phyloP scores from a whole-genome alignment of 2,329 filamentous ascomycete species.

The Alternaria incomplexa region DNA sequence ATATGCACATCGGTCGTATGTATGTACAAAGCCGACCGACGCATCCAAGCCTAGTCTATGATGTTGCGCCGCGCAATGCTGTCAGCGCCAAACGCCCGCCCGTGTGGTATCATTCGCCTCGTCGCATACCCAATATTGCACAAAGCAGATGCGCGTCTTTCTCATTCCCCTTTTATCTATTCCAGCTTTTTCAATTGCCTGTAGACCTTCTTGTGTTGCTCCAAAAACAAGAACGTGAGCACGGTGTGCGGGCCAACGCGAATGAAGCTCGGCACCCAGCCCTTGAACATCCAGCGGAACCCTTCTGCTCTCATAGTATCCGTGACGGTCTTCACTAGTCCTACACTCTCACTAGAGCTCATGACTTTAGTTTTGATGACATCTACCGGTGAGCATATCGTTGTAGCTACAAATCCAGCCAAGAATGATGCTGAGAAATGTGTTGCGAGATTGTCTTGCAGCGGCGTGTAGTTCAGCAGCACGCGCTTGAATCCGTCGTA shows the following conservation, averaged over 20 bases:
- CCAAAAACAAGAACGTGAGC: conserved; percentile 83
- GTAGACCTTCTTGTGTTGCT: conserved; percentile 84
- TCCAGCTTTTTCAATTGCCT: conserved; percentile 41
- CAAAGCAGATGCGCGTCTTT: neutral
- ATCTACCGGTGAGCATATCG: conserved; percentile 83
- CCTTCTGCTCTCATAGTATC: conserved; percentile 76
- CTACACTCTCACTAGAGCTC: conserved; percentile 65
- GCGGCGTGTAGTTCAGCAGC: conserved; percentile 69
- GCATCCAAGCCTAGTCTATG: neutral
- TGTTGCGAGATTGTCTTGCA: conserved; percentile 72
- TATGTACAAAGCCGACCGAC: neutral
- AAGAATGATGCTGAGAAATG: conserved; percentile 81
- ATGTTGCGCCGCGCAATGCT: neutral
- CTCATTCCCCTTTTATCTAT: neutral
- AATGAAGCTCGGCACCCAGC: conserved; percentile 82
- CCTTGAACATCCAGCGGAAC: conserved; percentile 83
- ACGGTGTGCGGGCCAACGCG: conserved; percentile 78
- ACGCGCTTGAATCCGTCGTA: conserved; percentile 82
- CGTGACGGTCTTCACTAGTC: conserved; percentile 65
- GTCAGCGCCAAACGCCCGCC: conserved; percentile 8
- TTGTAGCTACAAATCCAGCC: conserved; percentile 83
- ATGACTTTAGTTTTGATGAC: conserved; percentile 91
- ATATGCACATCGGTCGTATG: neutral
- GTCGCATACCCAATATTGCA: neutral
- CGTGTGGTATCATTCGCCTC: conserved; percentile 12